These are phyloP conservation scores for Thuja plicata DNA, from an alignment of 83 land plant species.

Conservation along the genomic window DNA sequence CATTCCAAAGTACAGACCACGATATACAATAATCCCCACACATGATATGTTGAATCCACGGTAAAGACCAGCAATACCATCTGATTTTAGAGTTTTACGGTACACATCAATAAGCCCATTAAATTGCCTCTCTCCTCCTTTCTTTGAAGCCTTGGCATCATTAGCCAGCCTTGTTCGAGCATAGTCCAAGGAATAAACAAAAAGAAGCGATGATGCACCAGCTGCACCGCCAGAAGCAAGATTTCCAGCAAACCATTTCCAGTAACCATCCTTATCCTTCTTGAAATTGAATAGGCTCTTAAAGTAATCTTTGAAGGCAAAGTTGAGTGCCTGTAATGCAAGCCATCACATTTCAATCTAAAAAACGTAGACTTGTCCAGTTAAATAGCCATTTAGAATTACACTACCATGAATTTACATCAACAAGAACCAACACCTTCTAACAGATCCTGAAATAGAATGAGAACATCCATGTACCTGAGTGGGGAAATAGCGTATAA, in stretches of 20 bases:
- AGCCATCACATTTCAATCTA: neutral
- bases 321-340: slow-evolving; percentile 32
- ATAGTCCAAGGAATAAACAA: slow-evolving; percentile 53
- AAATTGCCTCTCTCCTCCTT: slow-evolving; percentile 43
- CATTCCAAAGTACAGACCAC: slow-evolving; percentile 62
- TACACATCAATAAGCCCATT: slow-evolving; percentile 56
- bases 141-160: slow-evolving; percentile 37
- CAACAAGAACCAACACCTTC: neutral
- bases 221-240: slow-evolving; percentile 55
- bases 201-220: slow-evolving; percentile 42
- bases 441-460: neutral
- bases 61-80: slow-evolving; percentile 53
- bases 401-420: neutral
- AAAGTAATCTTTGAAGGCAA: slow-evolving; percentile 51
- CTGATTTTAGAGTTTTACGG: slow-evolving; percentile 42
- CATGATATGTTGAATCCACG: slow-evolving; percentile 59
- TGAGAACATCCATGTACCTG: slow-evolving; percentile 24
- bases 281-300: slow-evolving; percentile 39
- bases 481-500: slow-evolving; percentile 61
- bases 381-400: neutral
- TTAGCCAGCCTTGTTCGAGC: slow-evolving; percentile 46
- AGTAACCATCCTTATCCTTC: slow-evolving; percentile 53
- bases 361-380: neutral
- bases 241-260: slow-evolving; percentile 56
- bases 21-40: slow-evolving; percentile 52